These are phyloP conservation scores for Xanthoconium purpureum DNA, from an alignment of 768 basidiomycete genomes.

Conservation along the genomic window DNA sequence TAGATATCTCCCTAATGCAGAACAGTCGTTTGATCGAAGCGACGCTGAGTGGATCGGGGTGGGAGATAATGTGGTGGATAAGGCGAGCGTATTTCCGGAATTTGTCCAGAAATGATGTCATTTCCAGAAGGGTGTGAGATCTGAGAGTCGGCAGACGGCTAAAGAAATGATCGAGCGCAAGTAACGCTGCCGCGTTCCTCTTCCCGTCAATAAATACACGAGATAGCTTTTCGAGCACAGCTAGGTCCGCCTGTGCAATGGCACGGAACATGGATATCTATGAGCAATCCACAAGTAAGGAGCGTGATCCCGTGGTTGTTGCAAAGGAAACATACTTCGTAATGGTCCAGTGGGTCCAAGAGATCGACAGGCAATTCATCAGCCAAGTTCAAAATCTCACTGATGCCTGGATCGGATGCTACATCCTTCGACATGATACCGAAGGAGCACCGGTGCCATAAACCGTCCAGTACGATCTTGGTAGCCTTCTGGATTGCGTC, in stretches of 20 bases:
- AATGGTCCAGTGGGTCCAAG: neutral
- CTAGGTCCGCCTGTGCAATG: too few species aligned
- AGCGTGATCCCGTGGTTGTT: too few species aligned
- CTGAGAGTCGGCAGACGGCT: slow-evolving; percentile 13
- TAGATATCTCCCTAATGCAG: slow-evolving; percentile 10
- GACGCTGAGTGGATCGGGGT: slow-evolving; percentile 2
- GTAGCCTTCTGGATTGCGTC: slow-evolving; percentile 35
- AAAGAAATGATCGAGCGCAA: slow-evolving; percentile 10
- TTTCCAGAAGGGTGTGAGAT: slow-evolving; percentile 19
- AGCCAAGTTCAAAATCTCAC: slow-evolving; percentile 27
- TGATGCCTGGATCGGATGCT: neutral
- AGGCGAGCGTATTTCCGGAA: slow-evolving; percentile 9
- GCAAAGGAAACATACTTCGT: slow-evolving; percentile 13
- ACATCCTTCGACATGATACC: slow-evolving; percentile 20
- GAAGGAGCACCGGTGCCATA: slow-evolving; percentile 49
- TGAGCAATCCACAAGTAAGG: neutral
- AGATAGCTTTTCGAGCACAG: too few species aligned
- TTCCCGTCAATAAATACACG: too few species aligned
- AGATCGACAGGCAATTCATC: slow-evolving; percentile 5
- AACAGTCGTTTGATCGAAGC: slow-evolving; percentile 29
- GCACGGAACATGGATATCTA: too few species aligned
- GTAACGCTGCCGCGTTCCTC: slow-evolving; percentile 4
- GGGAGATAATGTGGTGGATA: neutral
- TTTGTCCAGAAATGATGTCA: slow-evolving; percentile 3
- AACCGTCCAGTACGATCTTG: slow-evolving; percentile 38